Percentiles rank a stretch among this genome's conserved stretches.
These are phyloP conservation scores for Ceratocystis cacaofunesta DNA, from an alignment of 2,329 filamentous ascomycete species.

Conservation along the genomic window DNA sequence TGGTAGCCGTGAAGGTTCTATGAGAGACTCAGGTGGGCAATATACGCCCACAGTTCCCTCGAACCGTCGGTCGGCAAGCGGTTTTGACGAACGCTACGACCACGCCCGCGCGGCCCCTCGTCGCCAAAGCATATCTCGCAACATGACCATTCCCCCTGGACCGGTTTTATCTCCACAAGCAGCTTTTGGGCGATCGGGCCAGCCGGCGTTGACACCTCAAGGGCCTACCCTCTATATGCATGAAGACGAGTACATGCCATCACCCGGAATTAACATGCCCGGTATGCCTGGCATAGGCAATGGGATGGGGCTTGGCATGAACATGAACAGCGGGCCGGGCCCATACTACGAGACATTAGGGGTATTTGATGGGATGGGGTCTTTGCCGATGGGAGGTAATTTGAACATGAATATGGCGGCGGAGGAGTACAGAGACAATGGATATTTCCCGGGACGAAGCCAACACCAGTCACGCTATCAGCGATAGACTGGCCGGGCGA, in stretches of 20 bases:
- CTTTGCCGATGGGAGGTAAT: background rate
- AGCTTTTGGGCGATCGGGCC: background rate
- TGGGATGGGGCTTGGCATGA: constrained; percentile 5
- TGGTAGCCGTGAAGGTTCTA: background rate
- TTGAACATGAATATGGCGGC: constrained; percentile 7
- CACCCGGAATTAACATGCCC: background rate
- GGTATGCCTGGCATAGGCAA: background rate
- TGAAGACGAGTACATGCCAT: constrained; percentile 1
- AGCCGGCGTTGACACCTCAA: background rate
- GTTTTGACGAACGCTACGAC: constrained; percentile 6
- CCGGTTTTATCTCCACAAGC: constrained; percentile 4
- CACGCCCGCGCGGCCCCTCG: background rate
- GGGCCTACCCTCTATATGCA: background rate
- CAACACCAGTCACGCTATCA: background rate
- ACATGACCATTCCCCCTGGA: constrained; percentile 3
- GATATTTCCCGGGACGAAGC: background rate
- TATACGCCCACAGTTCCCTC: background rate
- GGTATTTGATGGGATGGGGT: background rate
- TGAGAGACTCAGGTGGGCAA: background rate
- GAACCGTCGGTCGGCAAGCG: background rate
- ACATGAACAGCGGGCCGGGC: constrained; percentile 6
- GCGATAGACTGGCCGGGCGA: background rate
- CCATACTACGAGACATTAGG: constrained; percentile 1
- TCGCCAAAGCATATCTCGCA: constrained; percentile 12
- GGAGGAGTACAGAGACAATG: constrained; percentile 4